Evolutionary conservation across 2,329 filamentous ascomycete genomes (phyloP).

Genomic region (Alternaria atra): DNA sequence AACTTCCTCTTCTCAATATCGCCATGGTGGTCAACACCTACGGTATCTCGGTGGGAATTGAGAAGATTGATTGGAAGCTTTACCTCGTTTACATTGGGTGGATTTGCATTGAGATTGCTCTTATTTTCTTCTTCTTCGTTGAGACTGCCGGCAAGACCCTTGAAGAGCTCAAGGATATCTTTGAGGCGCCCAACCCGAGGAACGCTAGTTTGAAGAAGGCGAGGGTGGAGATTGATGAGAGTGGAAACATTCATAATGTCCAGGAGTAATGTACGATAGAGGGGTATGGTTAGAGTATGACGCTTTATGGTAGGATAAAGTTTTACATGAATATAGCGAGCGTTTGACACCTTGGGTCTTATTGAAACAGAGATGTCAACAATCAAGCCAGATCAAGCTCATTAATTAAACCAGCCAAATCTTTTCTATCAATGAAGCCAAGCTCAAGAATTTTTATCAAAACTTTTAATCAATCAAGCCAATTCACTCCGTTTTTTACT

Average conservation of each 20-base stretch:
- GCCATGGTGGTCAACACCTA: conserved; percentile 48
- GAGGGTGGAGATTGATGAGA: conserved; percentile 36
- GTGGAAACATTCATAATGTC: conserved; percentile 38
- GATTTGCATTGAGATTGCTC: conserved; percentile 42
- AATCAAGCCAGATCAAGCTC: no score
- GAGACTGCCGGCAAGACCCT: conserved; percentile 46
- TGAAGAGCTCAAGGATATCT: conserved; percentile 45
- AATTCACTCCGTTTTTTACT: no score
- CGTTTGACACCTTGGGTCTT: background rate
- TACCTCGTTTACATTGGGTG: conserved; percentile 46
- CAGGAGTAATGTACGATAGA: conserved; percentile 2
- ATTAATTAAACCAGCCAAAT: no score
- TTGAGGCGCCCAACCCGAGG: conserved; percentile 41
- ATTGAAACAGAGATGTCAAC: background rate
- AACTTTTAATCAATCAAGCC: no score
- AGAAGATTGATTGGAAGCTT: conserved; percentile 44
- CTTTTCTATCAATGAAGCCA: background rate
- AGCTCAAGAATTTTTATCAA: background rate
- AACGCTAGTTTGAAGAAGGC: conserved; percentile 36
- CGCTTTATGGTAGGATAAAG: background rate
- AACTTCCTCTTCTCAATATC: conserved; percentile 46
- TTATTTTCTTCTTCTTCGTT: conserved; percentile 46
- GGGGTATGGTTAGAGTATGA: background rate
- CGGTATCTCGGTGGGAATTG: conserved; percentile 44
- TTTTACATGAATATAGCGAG: background rate